Percentiles rank a stretch among this genome's conserved stretches.
phyloP scores from a whole-genome alignment of 768 basidiomycete species.

The Multifurca ochricompacta region DNA sequence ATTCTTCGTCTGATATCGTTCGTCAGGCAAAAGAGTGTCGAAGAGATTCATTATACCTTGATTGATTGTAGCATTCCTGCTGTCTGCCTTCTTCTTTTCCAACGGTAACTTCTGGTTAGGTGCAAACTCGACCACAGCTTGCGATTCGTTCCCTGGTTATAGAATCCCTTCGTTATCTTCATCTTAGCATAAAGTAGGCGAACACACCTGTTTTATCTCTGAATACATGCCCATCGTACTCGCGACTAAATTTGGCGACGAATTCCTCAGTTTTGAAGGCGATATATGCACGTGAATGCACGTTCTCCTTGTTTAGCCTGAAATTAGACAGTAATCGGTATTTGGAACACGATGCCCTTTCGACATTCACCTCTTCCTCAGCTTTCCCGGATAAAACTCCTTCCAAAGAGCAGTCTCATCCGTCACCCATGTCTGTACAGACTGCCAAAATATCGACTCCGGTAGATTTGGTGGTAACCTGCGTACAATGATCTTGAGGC shows the following conservation, averaged over 20 bases:
- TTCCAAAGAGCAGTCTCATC: constrained; percentile 68
- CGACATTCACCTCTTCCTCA: constrained; percentile 52
- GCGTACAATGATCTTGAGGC: constrained; percentile 82
- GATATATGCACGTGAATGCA: constrained; percentile 86
- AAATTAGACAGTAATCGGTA: too few relatives aligned
- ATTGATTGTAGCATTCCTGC: constrained; percentile 81
- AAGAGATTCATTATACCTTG: constrained; percentile 47
- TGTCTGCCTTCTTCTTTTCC: constrained; percentile 71
- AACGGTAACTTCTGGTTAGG: constrained; percentile 82
- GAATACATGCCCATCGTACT: constrained; percentile 89
- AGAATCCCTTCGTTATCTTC: background rate
- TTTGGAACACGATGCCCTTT: background rate
- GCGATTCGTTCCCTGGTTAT: constrained; percentile 69
- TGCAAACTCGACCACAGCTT: constrained; percentile 89
- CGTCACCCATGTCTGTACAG: constrained; percentile 75
- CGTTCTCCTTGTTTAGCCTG: constrained; percentile 77
- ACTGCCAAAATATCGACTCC: constrained; percentile 90
- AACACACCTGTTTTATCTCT: constrained; percentile 80
- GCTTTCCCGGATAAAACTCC: constrained; percentile 57
- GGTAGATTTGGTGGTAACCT: constrained; percentile 88
- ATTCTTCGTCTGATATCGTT: constrained; percentile 61
- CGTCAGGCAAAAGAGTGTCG: background rate
- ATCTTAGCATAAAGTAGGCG: background rate
- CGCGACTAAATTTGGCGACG: constrained; percentile 67
- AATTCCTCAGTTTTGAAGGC: constrained; percentile 73